Base-by-base conservation (phyloP, 2,329 filamentous ascomycete species). In the Fusarium ramigenum region DNA sequence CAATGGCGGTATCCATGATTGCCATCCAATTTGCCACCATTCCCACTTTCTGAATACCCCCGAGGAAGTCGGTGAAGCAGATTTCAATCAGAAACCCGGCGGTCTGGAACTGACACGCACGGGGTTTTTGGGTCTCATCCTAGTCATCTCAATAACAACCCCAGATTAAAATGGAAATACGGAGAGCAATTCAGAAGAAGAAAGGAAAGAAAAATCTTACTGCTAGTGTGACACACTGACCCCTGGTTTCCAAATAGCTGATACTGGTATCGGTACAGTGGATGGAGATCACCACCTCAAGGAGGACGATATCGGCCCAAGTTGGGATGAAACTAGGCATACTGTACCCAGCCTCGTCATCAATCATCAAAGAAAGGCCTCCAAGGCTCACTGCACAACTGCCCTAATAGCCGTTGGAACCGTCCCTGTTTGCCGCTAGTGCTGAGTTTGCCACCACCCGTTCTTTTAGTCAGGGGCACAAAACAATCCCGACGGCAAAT, bases 371-470 rank as follows among this genome's bases (percentile, higher is more conserved):
- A 59, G 10, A 53, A 53, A n/a, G 34, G 50, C 50, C 42, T 21
- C 32, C 54, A 28, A 58, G 56, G 32, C 56, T 50, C 42, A 36
- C 40, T 30, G 56, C 7, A n/a, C 23, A 14, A 28, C 37, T 57
- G 58, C 60, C 63, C 70, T 75, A 77, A 75, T 50, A 44, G 52
- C 75, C 74, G 76, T 77, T 78, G 61, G 65, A 63, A 63, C 69
- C 47, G 68, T 39, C 63, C 68, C 61, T 69, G 66, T 67, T 60
- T 66, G 50, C 75, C 73, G 74, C 70, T 78, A 78, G 74, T 59
- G 53, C 68, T 42, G 70, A 75, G 66, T 70, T 75, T 73, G 74
- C 74, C 74, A 77, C 75, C 75, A 75, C 72, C 65, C 74, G 75
- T 58, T 60, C 36, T 32, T 74, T 60, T 74, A 78, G 74, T 78